Base-by-base conservation (phyloP, 2,329 filamentous ascomycete genomes). In the Gliomastix tumulicola region DNA sequence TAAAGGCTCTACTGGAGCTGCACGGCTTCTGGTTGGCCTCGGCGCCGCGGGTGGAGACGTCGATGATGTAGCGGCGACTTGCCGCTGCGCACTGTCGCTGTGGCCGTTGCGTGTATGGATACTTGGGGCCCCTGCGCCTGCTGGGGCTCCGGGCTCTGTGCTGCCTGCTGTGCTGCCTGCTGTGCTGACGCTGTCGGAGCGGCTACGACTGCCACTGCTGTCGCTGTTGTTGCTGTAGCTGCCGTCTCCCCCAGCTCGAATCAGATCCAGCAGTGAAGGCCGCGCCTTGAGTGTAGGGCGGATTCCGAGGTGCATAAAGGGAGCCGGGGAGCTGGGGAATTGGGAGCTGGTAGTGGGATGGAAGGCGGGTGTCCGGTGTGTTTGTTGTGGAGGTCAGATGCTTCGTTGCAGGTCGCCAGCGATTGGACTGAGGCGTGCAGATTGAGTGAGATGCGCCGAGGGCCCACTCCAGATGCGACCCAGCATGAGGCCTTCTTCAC, bases 301-400 rank as follows among this genome's bases (percentile, higher is more conserved):
- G 40, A 74, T 59, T 58, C 70, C 71, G 50, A 71, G 57, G 43
- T 68, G 64, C 69, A 74, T 74, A n/a, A n/a, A n/a, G n/a, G n/a
- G n/a, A n/a, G n/a, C n/a, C n/a, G n/a, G n/a, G n/a, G n/a, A n/a
- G n/a, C n/a, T n/a, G n/a, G n/a, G n/a, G n/a, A n/a, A n/a, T n/a
- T n/a, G n/a, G n/a, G n/a, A n/a, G n/a, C n/a, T n/a, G n/a, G n/a
- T n/a, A n/a, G n/a, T n/a, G n/a, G n/a, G n/a, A n/a, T n/a, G n/a
- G n/a, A n/a, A n/a, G n/a, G n/a, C n/a, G n/a, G n/a, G n/a, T n/a
- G n/a, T n/a, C n/a, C n/a, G n/a, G n/a, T n/a, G n/a, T n/a, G n/a
- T n/a, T n/a, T n/a, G n/a, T n/a, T n/a, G n/a, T n/a, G n/a, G n/a
- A n/a, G n/a, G n/a, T n/a, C n/a, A n/a, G n/a, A n/a, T n/a, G n/a